A percentile compares a stretch with the other conserved stretches of the same genome.
Evolutionary conservation across 352 stramenopile genomes (phyloP).

Genomic region (Phytophthora podocarpi): DNA sequence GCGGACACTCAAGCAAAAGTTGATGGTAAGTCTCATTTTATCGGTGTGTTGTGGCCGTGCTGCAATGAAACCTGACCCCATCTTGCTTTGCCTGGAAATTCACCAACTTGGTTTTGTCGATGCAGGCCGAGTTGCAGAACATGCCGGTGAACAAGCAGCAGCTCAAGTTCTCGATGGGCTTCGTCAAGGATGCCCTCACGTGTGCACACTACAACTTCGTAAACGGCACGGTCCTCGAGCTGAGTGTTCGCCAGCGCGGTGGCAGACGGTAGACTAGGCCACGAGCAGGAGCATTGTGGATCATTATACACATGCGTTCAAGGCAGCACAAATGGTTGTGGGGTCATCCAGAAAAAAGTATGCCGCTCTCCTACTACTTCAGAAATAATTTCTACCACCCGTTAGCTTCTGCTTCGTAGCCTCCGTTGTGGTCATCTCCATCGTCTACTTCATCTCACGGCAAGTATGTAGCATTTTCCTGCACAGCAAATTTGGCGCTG

Average conservation of each 20-base stretch:
- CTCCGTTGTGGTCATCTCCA: too few species aligned
- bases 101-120: background rate
- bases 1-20: conserved; percentile 92
- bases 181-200: conserved; percentile 91
- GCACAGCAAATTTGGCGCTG: conserved; percentile 9
- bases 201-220: conserved; percentile 90
- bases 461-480: conserved; percentile 9
- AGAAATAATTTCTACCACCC: too few species aligned
- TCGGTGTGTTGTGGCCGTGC: background rate
- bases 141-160: conserved; percentile 98
- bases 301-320: background rate
- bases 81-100: background rate
- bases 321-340: background rate
- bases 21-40: conserved; percentile 56
- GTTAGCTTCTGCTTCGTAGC: too few species aligned
- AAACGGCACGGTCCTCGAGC: conserved; percentile 68
- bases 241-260: conserved; percentile 83
- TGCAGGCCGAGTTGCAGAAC: conserved; percentile 71
- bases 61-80: background rate
- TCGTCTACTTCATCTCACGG: too few species aligned
- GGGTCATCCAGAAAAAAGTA: background rate
- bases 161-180: conserved; percentile 91
- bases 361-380: too few species aligned
- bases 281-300: background rate
- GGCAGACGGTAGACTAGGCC: conserved; percentile 53